Conservation (phyloP, 257 asterid genomes). For the Solanum stenotomum region DNA sequence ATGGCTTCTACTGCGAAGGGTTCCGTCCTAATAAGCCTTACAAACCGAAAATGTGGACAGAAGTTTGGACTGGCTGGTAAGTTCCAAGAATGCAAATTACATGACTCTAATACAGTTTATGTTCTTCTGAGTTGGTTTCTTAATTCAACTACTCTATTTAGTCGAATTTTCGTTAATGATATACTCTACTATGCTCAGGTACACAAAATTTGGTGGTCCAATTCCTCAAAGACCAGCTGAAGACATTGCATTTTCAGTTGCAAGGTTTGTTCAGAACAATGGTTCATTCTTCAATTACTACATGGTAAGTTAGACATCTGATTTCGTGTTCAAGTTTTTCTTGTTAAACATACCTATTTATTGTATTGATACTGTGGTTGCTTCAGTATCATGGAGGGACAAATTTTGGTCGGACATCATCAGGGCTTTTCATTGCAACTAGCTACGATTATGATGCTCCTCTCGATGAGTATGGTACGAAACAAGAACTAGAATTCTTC, state of each 20-base stretch:
- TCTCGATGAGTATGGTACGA: conserved; percentile 76
- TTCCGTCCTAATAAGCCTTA: conserved; percentile 63
- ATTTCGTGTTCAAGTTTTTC: background rate
- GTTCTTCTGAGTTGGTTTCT: background rate
- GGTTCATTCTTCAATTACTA: conserved; percentile 92
- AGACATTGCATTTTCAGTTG: conserved; percentile 87
- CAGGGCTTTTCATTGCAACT: conserved; percentile 81
- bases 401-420: conserved; percentile 66
- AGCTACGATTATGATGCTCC: conserved; percentile 96
- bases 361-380: background rate
- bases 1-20: conserved; percentile 85
- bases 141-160: background rate
- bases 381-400: conserved; percentile 89
- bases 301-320: conserved; percentile 45
- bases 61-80: conserved; percentile 93
- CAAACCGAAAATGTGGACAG: conserved; percentile 95
- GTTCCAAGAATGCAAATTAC: background rate
- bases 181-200: conserved; percentile 26
- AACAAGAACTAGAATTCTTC: background rate
- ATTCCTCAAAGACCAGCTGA: conserved; percentile 71
- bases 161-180: background rate
- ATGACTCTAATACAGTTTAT: background rate
- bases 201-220: conserved; percentile 70
- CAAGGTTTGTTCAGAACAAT: conserved; percentile 73
- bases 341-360: background rate